These are phyloP conservation scores for Scedosporium minutisporum DNA, from an alignment of 2,329 filamentous ascomycete species.

Conservation along the genomic window DNA sequence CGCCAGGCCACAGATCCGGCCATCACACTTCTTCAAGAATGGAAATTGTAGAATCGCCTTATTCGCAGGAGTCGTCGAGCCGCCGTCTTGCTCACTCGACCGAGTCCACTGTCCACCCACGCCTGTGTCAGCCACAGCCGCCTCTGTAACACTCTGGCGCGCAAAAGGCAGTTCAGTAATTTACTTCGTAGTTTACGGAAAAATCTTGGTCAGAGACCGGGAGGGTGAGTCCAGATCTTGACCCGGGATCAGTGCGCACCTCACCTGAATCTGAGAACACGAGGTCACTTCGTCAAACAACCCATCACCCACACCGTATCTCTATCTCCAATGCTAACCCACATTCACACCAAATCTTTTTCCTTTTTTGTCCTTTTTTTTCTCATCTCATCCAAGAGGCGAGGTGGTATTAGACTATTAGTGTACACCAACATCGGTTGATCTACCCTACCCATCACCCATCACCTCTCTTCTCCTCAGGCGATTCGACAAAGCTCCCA, in stretches of 20 bases:
- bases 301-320: background rate
- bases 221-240: background rate
- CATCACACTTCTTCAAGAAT: background rate
- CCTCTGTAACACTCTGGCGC: background rate
- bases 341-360: no score
- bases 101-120: background rate
- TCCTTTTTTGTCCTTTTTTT: no score
- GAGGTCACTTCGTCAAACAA: conserved; percentile 3
- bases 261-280: conserved; percentile 16
- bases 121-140: background rate
- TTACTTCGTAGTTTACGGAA: background rate
- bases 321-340: background rate
- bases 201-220: background rate
- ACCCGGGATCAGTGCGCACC: background rate
- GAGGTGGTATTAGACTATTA: background rate
- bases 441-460: no score
- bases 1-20: background rate
- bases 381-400: no score
- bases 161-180: background rate
- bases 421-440: no score
- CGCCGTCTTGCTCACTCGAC: background rate
- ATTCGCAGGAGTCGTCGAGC: background rate
- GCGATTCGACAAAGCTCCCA: no score
- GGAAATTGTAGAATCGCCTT: background rate
- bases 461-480: no score